phyloP scores from a whole-genome alignment of 306 rosid genomes.

The Psophocarpus tetragonolobus region DNA sequence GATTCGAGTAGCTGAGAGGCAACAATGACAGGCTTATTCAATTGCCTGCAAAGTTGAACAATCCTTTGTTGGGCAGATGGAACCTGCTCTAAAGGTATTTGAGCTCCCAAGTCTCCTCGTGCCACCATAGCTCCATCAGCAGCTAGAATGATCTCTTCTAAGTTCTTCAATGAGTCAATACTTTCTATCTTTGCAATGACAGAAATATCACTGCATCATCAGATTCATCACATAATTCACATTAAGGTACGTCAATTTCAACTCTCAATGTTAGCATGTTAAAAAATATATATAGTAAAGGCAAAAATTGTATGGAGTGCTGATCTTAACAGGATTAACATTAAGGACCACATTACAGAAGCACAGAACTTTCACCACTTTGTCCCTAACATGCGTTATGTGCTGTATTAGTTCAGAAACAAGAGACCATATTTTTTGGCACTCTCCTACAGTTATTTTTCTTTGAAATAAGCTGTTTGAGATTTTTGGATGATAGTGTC shows the following conservation, averaged over 20 bases:
- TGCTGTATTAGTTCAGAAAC: conserved; percentile 2
- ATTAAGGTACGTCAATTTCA: background rate
- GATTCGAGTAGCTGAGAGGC: conserved; percentile 98
- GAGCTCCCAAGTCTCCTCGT: conserved; percentile 98
- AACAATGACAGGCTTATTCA: conserved; percentile 96
- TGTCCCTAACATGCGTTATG: background rate
- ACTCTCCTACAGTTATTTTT: background rate
- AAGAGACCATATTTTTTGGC: background rate
- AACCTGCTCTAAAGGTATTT: conserved; percentile 96
- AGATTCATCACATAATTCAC: conserved; percentile 34
- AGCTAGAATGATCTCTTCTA: conserved; percentile 88
- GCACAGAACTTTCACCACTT: background rate
- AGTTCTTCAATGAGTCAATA: conserved; percentile 88
- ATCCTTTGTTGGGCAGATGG: conserved; percentile 94
- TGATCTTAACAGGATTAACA: background rate
- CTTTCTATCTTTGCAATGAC: conserved; percentile 97
- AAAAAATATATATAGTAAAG: conserved; percentile 13
- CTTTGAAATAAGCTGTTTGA: background rate
- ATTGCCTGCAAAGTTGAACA: conserved; percentile 92
- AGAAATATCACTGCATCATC: conserved; percentile 70
- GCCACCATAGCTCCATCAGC: conserved; percentile 99
- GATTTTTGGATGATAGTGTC: background rate
- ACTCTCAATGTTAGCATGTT: background rate
- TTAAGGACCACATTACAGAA: background rate
- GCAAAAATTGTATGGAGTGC: background rate